Evolutionary conservation across 495 filamentous ascomycete genomes (phyloP).

Genomic region (Hypoxylon cercidicola): DNA sequence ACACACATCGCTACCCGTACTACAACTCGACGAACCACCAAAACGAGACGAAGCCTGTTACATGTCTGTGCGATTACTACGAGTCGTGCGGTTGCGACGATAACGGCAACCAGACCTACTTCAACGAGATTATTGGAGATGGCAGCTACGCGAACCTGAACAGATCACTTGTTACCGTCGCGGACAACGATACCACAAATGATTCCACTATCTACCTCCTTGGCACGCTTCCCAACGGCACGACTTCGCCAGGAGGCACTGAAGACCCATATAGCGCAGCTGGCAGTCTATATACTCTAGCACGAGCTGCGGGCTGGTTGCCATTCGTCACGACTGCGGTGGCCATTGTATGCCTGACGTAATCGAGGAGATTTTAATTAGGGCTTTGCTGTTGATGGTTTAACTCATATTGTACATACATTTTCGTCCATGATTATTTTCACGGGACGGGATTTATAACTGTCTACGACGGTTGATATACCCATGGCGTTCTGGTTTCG

Average conservation of each 20-base stretch:
- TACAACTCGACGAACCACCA: conserved; percentile 62
- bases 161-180: conserved; percentile 69
- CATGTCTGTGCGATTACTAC: conserved; percentile 78
- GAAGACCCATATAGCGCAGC: conserved; percentile 54
- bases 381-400: background rate
- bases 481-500: conserved; percentile 16
- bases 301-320: conserved; percentile 69
- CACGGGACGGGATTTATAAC: conserved; percentile 2
- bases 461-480: conserved; percentile 23
- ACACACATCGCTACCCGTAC: conserved; percentile 69
- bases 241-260: conserved; percentile 70
- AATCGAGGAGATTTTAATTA: background rate
- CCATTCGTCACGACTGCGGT: conserved; percentile 63
- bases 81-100: conserved; percentile 81
- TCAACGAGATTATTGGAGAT: conserved; percentile 70
- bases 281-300: conserved; percentile 47
- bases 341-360: conserved; percentile 52
- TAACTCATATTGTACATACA: conserved; percentile 4
- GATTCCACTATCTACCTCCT: conserved; percentile 76
- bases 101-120: conserved; percentile 69
- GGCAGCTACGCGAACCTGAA: conserved; percentile 68
- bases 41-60: conserved; percentile 78
- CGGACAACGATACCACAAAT: conserved; percentile 72
- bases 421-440: background rate
- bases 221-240: conserved; percentile 87